Percentiles rank a stretch among this genome's conserved stretches.
These are phyloP conservation scores for Psidium friedrichsthalianum DNA, from an alignment of 345 rosid species.

Conservation along the genomic window DNA sequence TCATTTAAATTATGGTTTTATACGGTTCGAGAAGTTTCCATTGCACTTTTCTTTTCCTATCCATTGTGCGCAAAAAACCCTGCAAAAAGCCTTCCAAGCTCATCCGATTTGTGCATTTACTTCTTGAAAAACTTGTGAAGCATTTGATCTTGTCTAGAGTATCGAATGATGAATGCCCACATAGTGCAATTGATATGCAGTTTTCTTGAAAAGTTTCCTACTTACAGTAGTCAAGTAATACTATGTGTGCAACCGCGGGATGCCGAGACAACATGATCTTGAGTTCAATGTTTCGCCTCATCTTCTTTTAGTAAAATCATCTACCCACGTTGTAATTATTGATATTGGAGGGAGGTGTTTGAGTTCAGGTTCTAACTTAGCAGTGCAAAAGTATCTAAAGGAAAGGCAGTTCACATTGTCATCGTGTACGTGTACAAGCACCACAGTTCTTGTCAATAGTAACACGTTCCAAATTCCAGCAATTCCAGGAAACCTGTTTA, in stretches of 20 bases:
- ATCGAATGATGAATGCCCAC: background rate
- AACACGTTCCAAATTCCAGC: background rate
- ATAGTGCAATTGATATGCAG: background rate
- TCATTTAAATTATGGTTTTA: background rate
- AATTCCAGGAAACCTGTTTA: background rate
- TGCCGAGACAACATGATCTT: background rate
- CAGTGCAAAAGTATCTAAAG: background rate
- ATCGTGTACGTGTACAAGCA: background rate
- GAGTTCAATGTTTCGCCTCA: background rate
- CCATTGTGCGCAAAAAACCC: background rate
- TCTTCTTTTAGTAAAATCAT: background rate
- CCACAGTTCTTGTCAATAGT: background rate
- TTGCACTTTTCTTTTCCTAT: background rate
- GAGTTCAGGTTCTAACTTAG: background rate
- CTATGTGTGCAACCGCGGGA: background rate
- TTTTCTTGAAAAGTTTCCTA: background rate
- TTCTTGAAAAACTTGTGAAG: background rate
- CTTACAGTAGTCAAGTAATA: background rate
- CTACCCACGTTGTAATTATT: background rate
- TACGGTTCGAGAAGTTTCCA: background rate
- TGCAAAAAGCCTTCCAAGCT: background rate
- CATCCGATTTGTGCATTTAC: background rate
- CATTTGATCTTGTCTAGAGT: background rate
- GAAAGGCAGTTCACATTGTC: background rate
- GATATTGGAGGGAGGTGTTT: background rate